Conservation (phyloP, 768 basidiomycete genomes). For the Boletus sp. region DNA sequence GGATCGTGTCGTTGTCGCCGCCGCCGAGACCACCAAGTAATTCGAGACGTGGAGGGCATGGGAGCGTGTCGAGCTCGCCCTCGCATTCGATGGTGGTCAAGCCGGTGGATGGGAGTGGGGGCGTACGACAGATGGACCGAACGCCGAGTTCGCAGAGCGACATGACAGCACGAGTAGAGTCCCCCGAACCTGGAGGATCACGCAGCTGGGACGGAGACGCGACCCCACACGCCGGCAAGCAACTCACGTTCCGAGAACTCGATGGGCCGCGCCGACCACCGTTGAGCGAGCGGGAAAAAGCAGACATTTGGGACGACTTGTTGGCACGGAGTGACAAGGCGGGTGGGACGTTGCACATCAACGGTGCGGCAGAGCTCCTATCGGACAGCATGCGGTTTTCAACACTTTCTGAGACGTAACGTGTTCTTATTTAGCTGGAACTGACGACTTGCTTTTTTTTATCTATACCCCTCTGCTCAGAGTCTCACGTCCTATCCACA, state of each 20-base stretch:
- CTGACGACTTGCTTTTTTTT: background rate
- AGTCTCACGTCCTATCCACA: background rate
- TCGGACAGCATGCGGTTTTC: slow-evolving; percentile 46
- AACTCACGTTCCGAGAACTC: slow-evolving; percentile 50
- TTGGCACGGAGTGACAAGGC: slow-evolving; percentile 64
- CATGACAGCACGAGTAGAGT: slow-evolving; percentile 25
- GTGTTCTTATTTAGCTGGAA: background rate
- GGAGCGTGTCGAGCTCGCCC: slow-evolving; percentile 6
- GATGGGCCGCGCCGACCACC: slow-evolving; percentile 34
- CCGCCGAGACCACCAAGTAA: slow-evolving; percentile 25
- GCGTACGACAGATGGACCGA: slow-evolving; percentile 21
- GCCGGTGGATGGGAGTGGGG: background rate
- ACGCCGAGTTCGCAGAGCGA: slow-evolving; percentile 30
- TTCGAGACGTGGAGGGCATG: slow-evolving; percentile 12
- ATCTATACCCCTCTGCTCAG: background rate
- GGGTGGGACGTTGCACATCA: slow-evolving; percentile 69
- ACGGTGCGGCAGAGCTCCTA: slow-evolving; percentile 36
- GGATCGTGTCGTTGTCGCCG: slow-evolving; percentile 27
- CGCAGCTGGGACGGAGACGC: slow-evolving; percentile 12
- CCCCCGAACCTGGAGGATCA: slow-evolving; percentile 1
- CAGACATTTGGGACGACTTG: slow-evolving; percentile 67
- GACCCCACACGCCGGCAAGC: slow-evolving; percentile 25
- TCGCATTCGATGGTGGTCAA: slow-evolving; percentile 6
- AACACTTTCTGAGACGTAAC: slow-evolving; percentile 20
- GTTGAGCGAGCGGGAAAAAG: slow-evolving; percentile 69